These are phyloP conservation scores for Garcia nutans DNA, from an alignment of 345 rosid genomes.

Conservation along the genomic window DNA sequence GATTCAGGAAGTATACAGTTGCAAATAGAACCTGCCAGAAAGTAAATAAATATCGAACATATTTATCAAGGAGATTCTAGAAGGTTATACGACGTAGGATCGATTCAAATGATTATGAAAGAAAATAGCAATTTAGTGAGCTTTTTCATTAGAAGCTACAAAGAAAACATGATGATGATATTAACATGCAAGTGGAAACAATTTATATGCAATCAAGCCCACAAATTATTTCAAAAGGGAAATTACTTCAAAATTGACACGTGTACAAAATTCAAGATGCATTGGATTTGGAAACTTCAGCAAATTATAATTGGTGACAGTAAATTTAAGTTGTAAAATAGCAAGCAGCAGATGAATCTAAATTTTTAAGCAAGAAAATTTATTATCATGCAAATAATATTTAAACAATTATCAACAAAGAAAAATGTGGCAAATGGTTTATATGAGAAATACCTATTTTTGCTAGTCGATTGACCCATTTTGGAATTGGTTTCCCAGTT, in stretches of 20 bases:
- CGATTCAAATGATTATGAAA: not conserved
- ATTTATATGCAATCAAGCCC: not conserved
- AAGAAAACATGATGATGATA: too few species aligned
- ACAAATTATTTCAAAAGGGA: not conserved
- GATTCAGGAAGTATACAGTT: conserved; percentile 89
- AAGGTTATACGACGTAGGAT: not conserved
- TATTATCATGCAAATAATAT: too few species aligned
- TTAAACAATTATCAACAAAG: not conserved
- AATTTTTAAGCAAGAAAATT: not conserved
- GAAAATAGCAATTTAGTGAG: not conserved
- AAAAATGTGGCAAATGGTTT: not conserved
- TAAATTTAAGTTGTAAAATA: not conserved
- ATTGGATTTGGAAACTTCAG: not conserved
- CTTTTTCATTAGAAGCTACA: not conserved
- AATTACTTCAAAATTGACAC: not conserved
- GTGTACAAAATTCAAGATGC: not conserved
- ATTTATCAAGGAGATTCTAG: not conserved
- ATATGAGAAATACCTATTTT: conserved; percentile 55
- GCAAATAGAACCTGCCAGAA: conserved; percentile 74
- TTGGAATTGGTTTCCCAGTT: conserved; percentile 76
- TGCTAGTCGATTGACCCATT: conserved; percentile 97
- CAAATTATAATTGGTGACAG: not conserved
- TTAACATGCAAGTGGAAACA: too few species aligned
- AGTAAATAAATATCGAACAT: not conserved
- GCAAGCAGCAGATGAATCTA: not conserved